Conservation (phyloP, 2,329 filamentous ascomycete species). For the Curvularia sp. region DNA sequence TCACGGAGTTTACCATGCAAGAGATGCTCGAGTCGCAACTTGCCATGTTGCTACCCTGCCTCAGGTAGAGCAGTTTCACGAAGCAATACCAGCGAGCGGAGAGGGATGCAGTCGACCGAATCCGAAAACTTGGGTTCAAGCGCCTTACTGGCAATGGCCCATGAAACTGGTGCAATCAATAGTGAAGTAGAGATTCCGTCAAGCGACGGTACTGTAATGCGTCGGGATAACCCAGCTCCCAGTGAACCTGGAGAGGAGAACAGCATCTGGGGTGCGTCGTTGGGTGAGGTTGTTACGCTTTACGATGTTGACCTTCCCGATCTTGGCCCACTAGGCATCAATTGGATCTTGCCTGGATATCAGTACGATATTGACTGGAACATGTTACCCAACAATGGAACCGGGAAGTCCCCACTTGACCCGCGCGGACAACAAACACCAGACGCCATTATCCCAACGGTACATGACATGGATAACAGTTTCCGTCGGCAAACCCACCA, state of each 20-base stretch:
- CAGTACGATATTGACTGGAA: constrained; percentile 15
- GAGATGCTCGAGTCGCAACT: neutral
- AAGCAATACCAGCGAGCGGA: neutral
- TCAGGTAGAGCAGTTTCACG: constrained; percentile 2
- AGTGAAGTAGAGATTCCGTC: neutral
- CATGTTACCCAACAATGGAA: constrained; percentile 10
- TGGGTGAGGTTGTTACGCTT: neutral
- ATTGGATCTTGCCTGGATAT: constrained; percentile 21
- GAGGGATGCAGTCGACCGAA: neutral
- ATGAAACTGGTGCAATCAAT: neutral
- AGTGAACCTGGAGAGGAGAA: neutral
- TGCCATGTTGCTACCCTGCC: neutral
- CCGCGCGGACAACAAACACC: neutral
- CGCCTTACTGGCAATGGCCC: neutral
- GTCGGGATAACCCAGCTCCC: constrained; percentile 13
- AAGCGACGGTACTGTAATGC: constrained; percentile 21
- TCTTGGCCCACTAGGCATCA: constrained; percentile 12
- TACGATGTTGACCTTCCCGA: constrained; percentile 15
- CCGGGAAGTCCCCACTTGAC: neutral
- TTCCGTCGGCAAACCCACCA: neutral
- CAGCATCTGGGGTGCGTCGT: neutral
- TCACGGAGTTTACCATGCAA: constrained; percentile 1
- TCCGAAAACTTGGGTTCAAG: neutral
- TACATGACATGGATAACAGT: neutral
- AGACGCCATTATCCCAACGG: neutral